Base-by-base conservation (phyloP, 495 filamentous ascomycete species). In the Amniculicola lignicola region DNA sequence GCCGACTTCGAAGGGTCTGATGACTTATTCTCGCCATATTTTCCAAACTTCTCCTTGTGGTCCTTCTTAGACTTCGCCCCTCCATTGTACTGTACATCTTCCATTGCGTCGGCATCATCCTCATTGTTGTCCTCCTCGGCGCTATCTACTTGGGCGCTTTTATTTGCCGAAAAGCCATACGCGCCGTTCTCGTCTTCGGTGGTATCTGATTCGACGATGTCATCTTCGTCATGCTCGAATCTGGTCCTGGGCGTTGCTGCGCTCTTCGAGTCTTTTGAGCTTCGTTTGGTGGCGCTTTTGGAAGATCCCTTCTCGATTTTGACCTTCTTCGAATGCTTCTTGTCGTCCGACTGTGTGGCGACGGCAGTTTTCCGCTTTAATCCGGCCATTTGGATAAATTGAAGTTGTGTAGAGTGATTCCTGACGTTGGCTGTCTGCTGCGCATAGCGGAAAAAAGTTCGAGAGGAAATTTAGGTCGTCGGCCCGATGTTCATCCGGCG, bases 121-220 rank as follows among this genome's bases (percentile, higher is more conserved):
- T 45, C 42, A 5, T 9, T 24, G 18, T 47, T 33, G 6, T 45
- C 45, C 14, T 51, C 54, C 1, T 57, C 53, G 7, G 53, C 33
- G 33, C 29, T 49, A 37, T 21, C 23, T 2, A 12, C 2, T 7
- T 27, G 21, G 25, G 18, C 28, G 11, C 50, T 35, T 19, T 67
- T 31, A n/a, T 60, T 45, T 5, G 58, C 61, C 11, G 62, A 54
- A 35, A 67, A 66, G 14, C 59, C 65, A 44, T 58, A 50, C 46
- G 64, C 67, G 3, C 54, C 65, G 52, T 66, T 46, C 36, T 66
- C 59, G n/a, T 57, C 58, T 52, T 66, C 65, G 14, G 49, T 55
- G 4, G 65, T 66, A 43, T 67, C 62, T 5, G 65, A 66, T 31
- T 69, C 67, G 15, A 63, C 47, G 12, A 61, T n/a, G 7, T 58